Evolutionary conservation across 352 stramenopile genomes (phyloP).

Genomic region (Globisporangium orthogonon): DNA sequence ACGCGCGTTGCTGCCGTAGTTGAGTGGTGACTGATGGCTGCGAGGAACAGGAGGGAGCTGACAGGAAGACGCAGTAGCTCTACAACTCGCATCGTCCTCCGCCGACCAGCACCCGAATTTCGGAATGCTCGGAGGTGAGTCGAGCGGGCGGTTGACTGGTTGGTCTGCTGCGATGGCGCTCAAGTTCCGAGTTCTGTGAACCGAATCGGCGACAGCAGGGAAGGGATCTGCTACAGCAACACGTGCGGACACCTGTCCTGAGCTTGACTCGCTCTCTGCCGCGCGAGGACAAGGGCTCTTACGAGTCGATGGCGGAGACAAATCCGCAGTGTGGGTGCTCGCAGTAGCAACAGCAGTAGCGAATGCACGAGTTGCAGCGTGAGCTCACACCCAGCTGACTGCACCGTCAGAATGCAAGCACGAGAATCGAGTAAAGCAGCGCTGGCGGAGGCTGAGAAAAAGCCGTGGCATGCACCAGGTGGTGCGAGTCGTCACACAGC

Average conservation of each 20-base stretch:
- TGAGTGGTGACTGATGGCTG: not conserved
- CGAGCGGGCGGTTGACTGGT: not conserved
- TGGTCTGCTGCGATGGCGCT: not conserved
- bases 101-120: not conserved
- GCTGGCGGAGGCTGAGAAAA: not conserved
- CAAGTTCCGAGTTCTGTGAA: too few species aligned
- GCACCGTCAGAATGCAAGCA: not conserved
- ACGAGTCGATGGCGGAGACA: not conserved
- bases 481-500: not conserved
- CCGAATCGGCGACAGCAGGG: too few species aligned
- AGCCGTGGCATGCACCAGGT: not conserved
- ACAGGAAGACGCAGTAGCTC: not conserved
- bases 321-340: not conserved
- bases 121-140: not conserved
- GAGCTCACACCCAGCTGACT: not conserved
- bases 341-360: not conserved
- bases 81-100: not conserved
- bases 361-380: not conserved
- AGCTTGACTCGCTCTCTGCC: not conserved
- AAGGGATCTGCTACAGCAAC: not conserved
- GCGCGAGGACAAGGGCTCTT: not conserved
- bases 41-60: not conserved
- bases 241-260: not conserved
- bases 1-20: constrained; percentile 5
- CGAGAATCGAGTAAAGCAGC: not conserved